phyloP scores from a whole-genome alignment of 2,329 filamentous ascomycete species.

The Alternaria brassicicola region DNA sequence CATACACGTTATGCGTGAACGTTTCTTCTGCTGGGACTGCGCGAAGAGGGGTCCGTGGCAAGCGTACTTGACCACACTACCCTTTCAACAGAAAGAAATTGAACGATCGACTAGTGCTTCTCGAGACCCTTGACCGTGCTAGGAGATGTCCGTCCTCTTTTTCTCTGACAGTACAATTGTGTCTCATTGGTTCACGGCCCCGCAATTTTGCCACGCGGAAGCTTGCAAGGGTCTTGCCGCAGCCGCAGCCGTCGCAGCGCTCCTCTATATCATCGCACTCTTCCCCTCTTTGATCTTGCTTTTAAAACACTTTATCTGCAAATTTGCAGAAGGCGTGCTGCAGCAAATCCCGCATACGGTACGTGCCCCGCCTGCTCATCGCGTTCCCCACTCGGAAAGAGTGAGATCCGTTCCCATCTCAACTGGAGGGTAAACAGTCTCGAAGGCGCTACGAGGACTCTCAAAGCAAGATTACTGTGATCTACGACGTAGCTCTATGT shows the following conservation, averaged over 20 bases:
- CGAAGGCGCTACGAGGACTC: neutral
- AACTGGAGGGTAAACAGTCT: neutral
- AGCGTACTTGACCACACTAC: neutral
- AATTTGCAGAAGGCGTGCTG: neutral
- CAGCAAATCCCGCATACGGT: neutral
- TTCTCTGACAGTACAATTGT: neutral
- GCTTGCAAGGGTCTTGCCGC: neutral
- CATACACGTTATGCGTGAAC: neutral
- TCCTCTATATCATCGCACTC: neutral
- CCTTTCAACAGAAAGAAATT: neutral
- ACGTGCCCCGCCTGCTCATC: neutral
- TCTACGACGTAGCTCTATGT: neutral
- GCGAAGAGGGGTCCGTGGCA: neutral
- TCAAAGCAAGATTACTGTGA: neutral
- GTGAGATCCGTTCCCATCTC: neutral
- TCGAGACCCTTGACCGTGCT: neutral
- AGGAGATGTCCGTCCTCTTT: neutral
- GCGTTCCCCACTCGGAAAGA: neutral
- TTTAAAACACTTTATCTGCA: neutral
- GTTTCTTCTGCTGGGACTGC: neutral
- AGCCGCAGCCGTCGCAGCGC: neutral
- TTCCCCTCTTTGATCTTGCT: neutral
- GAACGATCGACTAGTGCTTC: neutral
- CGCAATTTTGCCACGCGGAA: neutral
- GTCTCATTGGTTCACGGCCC: neutral